Conservation (phyloP, 208 protist genomes). For the Crithidia mellificae region DNA sequence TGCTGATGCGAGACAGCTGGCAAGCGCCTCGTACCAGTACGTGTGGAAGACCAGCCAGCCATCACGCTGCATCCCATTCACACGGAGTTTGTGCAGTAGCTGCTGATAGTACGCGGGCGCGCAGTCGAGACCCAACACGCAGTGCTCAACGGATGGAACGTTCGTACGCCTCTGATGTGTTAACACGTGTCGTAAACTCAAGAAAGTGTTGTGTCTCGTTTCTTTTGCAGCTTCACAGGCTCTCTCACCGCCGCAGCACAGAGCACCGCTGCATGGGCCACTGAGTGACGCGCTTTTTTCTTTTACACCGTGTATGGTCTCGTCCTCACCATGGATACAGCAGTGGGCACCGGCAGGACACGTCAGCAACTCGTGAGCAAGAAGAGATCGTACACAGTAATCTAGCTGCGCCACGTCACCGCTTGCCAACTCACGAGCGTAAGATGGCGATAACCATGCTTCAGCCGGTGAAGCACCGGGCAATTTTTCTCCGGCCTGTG, state of each 20-base stretch:
- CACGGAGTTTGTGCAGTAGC: conserved; percentile 7
- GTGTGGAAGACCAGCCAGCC: conserved; percentile 41
- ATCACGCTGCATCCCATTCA: conserved; percentile 32
- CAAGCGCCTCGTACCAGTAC: conserved; percentile 35
- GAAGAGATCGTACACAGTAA: not conserved
- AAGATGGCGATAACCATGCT: not conserved
- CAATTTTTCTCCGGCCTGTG: too few relatives aligned
- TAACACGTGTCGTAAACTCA: not conserved
- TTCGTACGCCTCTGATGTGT: not conserved
- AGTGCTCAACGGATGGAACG: not conserved
- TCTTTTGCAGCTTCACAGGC: too few relatives aligned
- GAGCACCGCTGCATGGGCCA: too few relatives aligned
- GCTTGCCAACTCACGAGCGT: conserved; percentile 1
- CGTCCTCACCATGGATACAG: too few relatives aligned
- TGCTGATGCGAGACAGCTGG: not conserved
- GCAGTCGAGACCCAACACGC: not conserved
- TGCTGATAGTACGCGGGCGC: not conserved
- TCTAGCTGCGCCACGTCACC: conserved; percentile 8
- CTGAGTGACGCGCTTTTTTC: too few relatives aligned
- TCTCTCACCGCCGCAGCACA: too few relatives aligned
- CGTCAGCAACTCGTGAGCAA: not conserved
- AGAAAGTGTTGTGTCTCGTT: not conserved
- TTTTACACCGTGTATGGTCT: too few relatives aligned
- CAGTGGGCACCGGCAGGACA: too few relatives aligned
- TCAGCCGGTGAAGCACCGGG: too few relatives aligned